Percentiles rank a stretch among this genome's conserved stretches.
phyloP scores from a whole-genome alignment of 2,329 filamentous ascomycete species.

The Chaetomiaceae sp. region DNA sequence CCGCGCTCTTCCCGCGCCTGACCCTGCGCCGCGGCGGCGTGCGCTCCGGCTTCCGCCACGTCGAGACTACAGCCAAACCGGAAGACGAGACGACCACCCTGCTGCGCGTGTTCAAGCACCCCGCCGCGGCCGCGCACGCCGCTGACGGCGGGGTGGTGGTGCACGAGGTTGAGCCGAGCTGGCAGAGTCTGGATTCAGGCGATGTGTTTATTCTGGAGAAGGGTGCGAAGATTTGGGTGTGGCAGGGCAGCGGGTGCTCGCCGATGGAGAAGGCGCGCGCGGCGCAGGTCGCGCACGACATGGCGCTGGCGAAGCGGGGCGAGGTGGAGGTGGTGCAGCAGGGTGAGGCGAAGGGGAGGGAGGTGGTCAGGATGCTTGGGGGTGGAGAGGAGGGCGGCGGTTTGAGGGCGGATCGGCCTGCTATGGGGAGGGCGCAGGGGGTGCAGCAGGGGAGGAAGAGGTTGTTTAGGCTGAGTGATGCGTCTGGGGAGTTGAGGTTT shows the following conservation, averaged over 20 bases:
- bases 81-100: background rate
- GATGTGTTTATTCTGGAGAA: slow-evolving; percentile 5
- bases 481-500: background rate
- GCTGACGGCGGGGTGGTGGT: background rate
- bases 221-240: slow-evolving; percentile 5
- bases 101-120: slow-evolving; percentile 2
- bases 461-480: slow-evolving; percentile 8
- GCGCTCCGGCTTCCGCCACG: slow-evolving; percentile 3
- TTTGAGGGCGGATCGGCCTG: slow-evolving; percentile 1
- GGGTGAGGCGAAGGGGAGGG: background rate
- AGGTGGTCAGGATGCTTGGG: slow-evolving; percentile 1
- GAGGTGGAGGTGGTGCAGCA: slow-evolving; percentile 9
- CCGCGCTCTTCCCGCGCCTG: slow-evolving; percentile 4
- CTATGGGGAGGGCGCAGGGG: background rate
- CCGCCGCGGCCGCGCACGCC: too few relatives aligned
- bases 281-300: slow-evolving; percentile 5
- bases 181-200: background rate
- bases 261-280: slow-evolving; percentile 7
- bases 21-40: slow-evolving; percentile 2
- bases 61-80: background rate
- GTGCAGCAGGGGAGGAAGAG: background rate
- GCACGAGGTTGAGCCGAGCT: slow-evolving; percentile 1
- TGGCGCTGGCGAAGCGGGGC: background rate
- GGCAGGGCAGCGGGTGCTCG: slow-evolving; percentile 4
- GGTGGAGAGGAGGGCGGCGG: slow-evolving; percentile 28